Conservation (phyloP, 129 eudicot species). For the Solidago caesia region DNA sequence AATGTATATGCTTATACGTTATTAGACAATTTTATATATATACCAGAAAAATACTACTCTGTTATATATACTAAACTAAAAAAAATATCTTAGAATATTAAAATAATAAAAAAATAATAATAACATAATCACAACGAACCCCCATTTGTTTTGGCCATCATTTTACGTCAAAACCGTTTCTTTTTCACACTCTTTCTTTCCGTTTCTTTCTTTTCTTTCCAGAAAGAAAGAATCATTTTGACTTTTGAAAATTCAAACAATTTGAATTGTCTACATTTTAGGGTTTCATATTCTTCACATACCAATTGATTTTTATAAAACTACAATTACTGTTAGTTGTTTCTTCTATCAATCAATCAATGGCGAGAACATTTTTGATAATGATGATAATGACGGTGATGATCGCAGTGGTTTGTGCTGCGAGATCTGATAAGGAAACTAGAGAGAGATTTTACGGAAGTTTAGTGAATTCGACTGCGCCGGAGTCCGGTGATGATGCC, state of each 20-base stretch:
- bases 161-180: slow-evolving; percentile 31
- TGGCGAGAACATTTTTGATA: background rate
- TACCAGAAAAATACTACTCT: too few species aligned
- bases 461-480: slow-evolving; percentile 68
- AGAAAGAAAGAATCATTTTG: slow-evolving; percentile 1
- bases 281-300: slow-evolving; percentile 29
- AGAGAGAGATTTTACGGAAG: slow-evolving; percentile 80
- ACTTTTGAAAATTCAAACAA: slow-evolving; percentile 13
- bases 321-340: too few species aligned
- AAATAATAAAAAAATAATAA: too few species aligned
- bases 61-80: too few species aligned
- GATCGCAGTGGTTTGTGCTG: slow-evolving; percentile 14
- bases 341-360: too few species aligned
- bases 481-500: slow-evolving; percentile 65
- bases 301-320: background rate
- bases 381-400: background rate
- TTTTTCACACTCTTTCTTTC: background rate
- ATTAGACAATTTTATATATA: too few species aligned
- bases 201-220: background rate
- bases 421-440: slow-evolving; percentile 77
- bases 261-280: background rate
- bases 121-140: slow-evolving; percentile 18
- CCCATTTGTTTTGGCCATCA: slow-evolving; percentile 27
- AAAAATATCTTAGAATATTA: too few species aligned
- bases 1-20: too few species aligned